phyloP scores from a whole-genome alignment of 345 rosid genomes.

The Arabidopsis arenosa region DNA sequence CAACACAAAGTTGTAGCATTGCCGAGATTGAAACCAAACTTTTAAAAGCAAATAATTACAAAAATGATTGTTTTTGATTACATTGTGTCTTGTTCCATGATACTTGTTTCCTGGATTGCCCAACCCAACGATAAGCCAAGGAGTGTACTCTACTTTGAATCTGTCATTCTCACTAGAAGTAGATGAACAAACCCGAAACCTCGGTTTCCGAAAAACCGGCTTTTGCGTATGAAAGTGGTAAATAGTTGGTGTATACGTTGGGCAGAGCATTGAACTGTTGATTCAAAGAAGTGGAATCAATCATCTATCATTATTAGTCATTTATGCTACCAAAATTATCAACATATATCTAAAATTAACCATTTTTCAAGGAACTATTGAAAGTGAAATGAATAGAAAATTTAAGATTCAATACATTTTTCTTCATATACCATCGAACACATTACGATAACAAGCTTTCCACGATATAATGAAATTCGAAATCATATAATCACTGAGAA shows the following conservation, averaged over 20 bases:
- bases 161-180: constrained; percentile 47
- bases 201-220: constrained; percentile 44
- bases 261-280: constrained; percentile 70
- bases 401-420: not conserved
- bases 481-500: not conserved
- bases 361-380: not conserved
- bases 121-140: constrained; percentile 93
- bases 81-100: constrained; percentile 95
- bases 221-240: constrained; percentile 49
- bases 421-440: too few relatives aligned
- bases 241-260: constrained; percentile 56
- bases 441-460: too few relatives aligned
- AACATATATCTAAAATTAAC: not conserved
- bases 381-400: not conserved
- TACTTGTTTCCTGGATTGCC: constrained; percentile 97
- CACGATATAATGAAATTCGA: not conserved
- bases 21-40: not conserved
- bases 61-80: constrained; percentile 41
- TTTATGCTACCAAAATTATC: not conserved
- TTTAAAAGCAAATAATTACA: not conserved
- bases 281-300: constrained; percentile 19
- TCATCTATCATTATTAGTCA: not conserved
- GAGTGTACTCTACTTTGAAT: constrained; percentile 75
- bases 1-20: constrained; percentile 30
- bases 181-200: constrained; percentile 57